Conservation (phyloP, 371 early-diverging fungal genomes). For the Homolaphlyctis polyrhiza region DNA sequence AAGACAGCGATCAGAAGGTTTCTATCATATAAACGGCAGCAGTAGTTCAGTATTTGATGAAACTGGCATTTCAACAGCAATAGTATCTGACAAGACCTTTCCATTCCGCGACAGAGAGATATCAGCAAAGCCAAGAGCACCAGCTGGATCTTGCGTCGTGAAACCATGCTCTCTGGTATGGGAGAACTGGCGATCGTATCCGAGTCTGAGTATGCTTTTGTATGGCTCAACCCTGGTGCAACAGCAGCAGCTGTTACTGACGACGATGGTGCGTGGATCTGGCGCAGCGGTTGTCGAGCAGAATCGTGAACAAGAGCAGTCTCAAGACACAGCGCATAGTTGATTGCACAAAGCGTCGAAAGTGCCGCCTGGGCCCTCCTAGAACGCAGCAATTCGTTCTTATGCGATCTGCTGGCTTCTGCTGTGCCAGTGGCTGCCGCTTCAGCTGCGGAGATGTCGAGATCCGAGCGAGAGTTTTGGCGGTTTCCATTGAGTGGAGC, state of each 20-base stretch:
- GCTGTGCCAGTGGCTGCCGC: neutral
- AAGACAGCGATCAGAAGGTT: neutral
- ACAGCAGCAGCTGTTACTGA: neutral
- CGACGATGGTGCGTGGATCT: neutral
- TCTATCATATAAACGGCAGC: neutral
- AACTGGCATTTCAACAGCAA: neutral
- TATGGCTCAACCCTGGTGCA: too few relatives aligned
- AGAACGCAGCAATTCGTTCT: neutral
- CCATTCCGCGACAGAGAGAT: conserved; percentile 1
- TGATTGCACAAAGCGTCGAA: neutral
- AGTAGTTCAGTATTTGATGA: neutral
- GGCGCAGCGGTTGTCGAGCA: neutral
- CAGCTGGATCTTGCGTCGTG: conserved; percentile 1
- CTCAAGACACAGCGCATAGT: neutral
- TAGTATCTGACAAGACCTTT: too few relatives aligned
- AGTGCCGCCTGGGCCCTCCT: neutral
- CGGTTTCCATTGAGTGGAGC: neutral
- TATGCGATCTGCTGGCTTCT: neutral
- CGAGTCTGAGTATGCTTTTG: too few relatives aligned
- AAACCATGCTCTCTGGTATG: too few relatives aligned
- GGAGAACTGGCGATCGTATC: too few relatives aligned
- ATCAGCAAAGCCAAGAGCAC: conserved; percentile 3
- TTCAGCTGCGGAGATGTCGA: neutral
- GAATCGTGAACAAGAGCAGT: neutral
- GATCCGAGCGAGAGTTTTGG: neutral